Evolutionary conservation across 345 rosid species (phyloP).

Genomic region (Syzygium grande): DNA sequence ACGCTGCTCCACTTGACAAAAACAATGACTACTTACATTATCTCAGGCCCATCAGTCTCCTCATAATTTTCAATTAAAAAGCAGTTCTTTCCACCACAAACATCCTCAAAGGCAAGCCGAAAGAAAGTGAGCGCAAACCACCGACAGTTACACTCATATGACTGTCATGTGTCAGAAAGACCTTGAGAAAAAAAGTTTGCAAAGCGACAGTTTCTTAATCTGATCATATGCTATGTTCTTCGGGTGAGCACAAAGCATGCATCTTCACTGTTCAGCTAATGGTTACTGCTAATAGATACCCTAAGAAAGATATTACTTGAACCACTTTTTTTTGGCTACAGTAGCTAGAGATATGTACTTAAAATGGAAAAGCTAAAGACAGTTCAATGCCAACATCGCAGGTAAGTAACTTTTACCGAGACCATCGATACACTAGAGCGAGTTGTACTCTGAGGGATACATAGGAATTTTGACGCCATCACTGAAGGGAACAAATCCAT

Average conservation of each 20-base stretch:
- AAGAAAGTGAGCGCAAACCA: conserved; percentile 2
- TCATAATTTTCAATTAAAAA: conserved; percentile 47
- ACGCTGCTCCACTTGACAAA: neutral
- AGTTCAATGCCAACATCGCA: neutral
- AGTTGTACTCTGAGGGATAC: neutral
- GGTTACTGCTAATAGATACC: neutral
- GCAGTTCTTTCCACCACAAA: conserved; percentile 67
- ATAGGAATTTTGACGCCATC: neutral
- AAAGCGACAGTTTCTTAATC: neutral
- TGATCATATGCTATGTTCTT: neutral
- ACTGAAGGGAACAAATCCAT: neutral
- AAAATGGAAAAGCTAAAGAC: neutral
- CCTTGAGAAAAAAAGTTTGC: neutral
- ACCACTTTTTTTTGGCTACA: neutral
- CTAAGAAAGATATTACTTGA: neutral
- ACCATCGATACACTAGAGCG: neutral
- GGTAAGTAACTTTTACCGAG: neutral
- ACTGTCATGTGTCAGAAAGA: neutral
- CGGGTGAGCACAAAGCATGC: neutral
- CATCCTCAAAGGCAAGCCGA: conserved; percentile 42
- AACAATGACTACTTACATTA: conserved; percentile 39
- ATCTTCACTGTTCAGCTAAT: neutral
- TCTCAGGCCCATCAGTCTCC: conserved; percentile 45
- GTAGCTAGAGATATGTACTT: neutral
- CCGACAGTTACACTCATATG: neutral